Percentiles rank a stretch among this genome's conserved stretches.
phyloP scores from a whole-genome alignment of 768 basidiomycete species.

The Hygrocybe coccinea region DNA sequence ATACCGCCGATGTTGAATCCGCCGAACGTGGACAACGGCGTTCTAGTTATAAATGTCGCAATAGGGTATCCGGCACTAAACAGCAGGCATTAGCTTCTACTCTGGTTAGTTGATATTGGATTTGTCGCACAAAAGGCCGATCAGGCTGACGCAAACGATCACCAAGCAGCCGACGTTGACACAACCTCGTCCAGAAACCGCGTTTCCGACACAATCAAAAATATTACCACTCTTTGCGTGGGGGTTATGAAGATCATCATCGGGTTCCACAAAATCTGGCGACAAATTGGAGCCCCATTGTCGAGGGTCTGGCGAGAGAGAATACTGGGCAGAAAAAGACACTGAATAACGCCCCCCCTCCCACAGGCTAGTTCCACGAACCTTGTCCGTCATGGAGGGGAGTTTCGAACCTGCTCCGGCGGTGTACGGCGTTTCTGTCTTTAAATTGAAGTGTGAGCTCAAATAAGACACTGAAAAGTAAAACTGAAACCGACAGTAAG shows the following conservation, averaged over 20 bases:
- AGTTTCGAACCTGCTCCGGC: conserved; percentile 9
- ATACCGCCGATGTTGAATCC: conserved; percentile 49
- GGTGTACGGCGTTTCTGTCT: conserved; percentile 11
- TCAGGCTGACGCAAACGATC: conserved; percentile 43
- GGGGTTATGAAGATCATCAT: conserved; percentile 73
- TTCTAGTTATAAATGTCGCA: conserved; percentile 28
- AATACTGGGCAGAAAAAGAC: conserved; percentile 13
- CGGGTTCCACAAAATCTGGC: conserved; percentile 52
- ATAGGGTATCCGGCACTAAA: conserved; percentile 25
- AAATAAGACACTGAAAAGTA: not conserved
- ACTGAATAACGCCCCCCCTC: conserved; percentile 1
- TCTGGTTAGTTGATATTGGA: not conserved
- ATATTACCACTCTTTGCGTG: conserved; percentile 33
- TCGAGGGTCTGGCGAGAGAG: conserved; percentile 60
- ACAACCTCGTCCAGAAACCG: conserved; percentile 57
- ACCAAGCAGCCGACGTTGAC: conserved; percentile 69
- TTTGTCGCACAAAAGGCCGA: conserved; percentile 58
- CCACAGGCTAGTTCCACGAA: not conserved
- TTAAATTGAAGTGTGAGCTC: not conserved
- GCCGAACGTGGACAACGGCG: conserved; percentile 21
- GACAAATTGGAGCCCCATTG: conserved; percentile 61
- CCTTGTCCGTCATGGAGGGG: conserved; percentile 4
- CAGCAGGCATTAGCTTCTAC: not conserved
- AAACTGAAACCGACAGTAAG: not conserved
- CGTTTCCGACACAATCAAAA: conserved; percentile 38